These are phyloP conservation scores for Schwanniomyces polymorphus DNA, from an alignment of 805 yeast genomes.

Conservation along the genomic window DNA sequence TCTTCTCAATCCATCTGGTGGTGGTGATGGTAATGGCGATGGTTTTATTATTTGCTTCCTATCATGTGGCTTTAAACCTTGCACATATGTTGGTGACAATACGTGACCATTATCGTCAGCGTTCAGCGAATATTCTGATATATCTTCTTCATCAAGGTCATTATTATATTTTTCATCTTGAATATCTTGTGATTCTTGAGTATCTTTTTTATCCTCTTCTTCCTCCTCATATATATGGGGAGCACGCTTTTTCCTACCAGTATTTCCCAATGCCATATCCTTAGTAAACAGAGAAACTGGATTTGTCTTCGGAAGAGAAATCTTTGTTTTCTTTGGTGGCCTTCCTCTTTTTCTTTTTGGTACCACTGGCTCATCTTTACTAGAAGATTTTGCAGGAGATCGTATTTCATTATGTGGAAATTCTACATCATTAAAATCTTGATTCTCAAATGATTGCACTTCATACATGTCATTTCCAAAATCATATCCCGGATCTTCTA, in stretches of 20 bases:
- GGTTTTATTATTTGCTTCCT: constrained; percentile 15
- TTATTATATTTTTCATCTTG: constrained; percentile 5
- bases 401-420: constrained; percentile 5
- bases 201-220: constrained; percentile 9
- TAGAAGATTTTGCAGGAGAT: constrained; percentile 15
- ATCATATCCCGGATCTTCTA: constrained; percentile 10
- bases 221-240: constrained; percentile 6
- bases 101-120: constrained; percentile 6
- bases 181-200: neutral
- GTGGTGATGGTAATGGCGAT: constrained; percentile 43
- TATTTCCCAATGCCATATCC: constrained; percentile 29
- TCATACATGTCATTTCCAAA: constrained; percentile 23
- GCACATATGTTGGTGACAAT: constrained; percentile 5
- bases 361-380: neutral
- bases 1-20: constrained; percentile 53
- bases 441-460: constrained; percentile 1
- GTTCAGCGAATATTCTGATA: constrained; percentile 9
- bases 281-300: constrained; percentile 25
- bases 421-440: constrained; percentile 4
- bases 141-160: constrained; percentile 8
- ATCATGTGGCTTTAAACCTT: neutral
- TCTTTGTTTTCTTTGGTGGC: neutral
- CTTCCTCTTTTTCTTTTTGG: constrained; percentile 5
- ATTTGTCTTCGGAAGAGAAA: neutral
- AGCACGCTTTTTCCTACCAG: constrained; percentile 5